Conservation (phyloP, 208 protist species). For the Leptomonas seymouri region DNA sequence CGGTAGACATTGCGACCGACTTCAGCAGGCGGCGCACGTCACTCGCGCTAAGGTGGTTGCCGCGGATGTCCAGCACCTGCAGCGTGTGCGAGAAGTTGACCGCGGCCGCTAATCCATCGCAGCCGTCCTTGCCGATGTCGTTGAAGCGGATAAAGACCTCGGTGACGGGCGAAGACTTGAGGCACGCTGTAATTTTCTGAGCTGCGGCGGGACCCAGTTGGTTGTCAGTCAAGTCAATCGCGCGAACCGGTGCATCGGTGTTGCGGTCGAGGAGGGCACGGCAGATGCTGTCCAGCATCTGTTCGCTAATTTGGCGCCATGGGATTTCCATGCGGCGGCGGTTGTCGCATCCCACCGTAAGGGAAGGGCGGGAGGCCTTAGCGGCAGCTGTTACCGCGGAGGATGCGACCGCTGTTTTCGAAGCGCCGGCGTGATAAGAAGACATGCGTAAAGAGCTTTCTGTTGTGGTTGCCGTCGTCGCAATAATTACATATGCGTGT, state of each 20-base stretch:
- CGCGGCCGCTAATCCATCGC: slow-evolving; percentile 79
- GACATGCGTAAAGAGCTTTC: slow-evolving; percentile 8
- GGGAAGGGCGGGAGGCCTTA: slow-evolving; percentile 10
- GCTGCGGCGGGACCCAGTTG: slow-evolving; percentile 68
- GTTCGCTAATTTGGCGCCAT: slow-evolving; percentile 61
- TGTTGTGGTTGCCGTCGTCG: too few relatives aligned
- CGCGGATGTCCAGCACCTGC: slow-evolving; percentile 75
- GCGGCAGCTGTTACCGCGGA: slow-evolving; percentile 1
- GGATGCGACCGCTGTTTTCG: neutral
- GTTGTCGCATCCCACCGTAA: slow-evolving; percentile 22
- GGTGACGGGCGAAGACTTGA: slow-evolving; percentile 67
- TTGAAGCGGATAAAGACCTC: slow-evolving; percentile 88
- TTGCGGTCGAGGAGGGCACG: slow-evolving; percentile 55
- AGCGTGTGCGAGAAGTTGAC: slow-evolving; percentile 78
- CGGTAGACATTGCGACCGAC: slow-evolving; percentile 69
- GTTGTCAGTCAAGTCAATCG: slow-evolving; percentile 86
- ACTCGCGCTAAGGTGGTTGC: slow-evolving; percentile 66
- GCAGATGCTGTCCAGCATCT: slow-evolving; percentile 66
- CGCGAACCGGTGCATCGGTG: slow-evolving; percentile 49
- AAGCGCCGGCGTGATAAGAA: neutral
- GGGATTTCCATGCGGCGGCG: slow-evolving; percentile 53
- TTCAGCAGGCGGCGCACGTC: slow-evolving; percentile 79
- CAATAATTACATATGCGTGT: too few relatives aligned
- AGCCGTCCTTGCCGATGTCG: slow-evolving; percentile 90
- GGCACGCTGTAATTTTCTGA: slow-evolving; percentile 56